A percentile compares a stretch with the other conserved stretches of the same genome.
These are phyloP conservation scores for Amorphotheca resinae DNA, from an alignment of 495 filamentous ascomycete species.

Conservation along the genomic window DNA sequence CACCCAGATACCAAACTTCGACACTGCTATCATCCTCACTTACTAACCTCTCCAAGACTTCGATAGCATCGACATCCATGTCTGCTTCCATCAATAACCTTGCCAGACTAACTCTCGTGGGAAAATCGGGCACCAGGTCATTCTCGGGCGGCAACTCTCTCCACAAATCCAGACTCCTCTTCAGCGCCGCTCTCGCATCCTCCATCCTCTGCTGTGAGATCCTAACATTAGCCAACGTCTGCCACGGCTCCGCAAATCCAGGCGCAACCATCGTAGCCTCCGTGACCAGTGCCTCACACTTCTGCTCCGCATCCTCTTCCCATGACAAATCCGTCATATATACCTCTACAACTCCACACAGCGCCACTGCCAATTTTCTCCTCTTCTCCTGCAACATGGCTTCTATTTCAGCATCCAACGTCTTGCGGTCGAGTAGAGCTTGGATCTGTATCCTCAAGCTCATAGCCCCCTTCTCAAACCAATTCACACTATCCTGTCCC, in stretches of 20 bases:
- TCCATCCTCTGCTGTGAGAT: slow-evolving; percentile 71
- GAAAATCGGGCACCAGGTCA: slow-evolving; percentile 57
- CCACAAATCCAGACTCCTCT: slow-evolving; percentile 67
- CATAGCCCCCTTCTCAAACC: slow-evolving; percentile 74
- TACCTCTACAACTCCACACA: slow-evolving; percentile 84
- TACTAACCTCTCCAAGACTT: slow-evolving; percentile 72
- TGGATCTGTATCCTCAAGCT: slow-evolving; percentile 57
- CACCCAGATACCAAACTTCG: slow-evolving; percentile 93
- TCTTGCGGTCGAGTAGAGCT: slow-evolving; percentile 29
- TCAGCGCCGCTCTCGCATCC: slow-evolving; percentile 69
- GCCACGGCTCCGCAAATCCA: slow-evolving; percentile 66
- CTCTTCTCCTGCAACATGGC: slow-evolving; percentile 54
- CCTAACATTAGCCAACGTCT: slow-evolving; percentile 84
- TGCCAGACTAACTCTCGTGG: slow-evolving; percentile 69
- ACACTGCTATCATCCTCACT: slow-evolving; percentile 84
- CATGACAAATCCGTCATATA: slow-evolving; percentile 97
- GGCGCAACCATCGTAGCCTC: slow-evolving; percentile 73
- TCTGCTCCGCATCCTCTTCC: slow-evolving; percentile 75
- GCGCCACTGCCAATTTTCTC: slow-evolving; percentile 64
- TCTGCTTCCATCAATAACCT: slow-evolving; percentile 80
- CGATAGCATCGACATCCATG: slow-evolving; percentile 72
- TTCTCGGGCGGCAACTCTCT: slow-evolving; percentile 53
- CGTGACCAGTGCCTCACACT: slow-evolving; percentile 74
- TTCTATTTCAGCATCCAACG: slow-evolving; percentile 24
- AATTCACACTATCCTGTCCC: slow-evolving; percentile 67